Evolutionary conservation across 495 filamentous ascomycete genomes (phyloP), one percentile per base, ranked within the genome.

Genomic region (Penicillium malachiteum): DNA sequence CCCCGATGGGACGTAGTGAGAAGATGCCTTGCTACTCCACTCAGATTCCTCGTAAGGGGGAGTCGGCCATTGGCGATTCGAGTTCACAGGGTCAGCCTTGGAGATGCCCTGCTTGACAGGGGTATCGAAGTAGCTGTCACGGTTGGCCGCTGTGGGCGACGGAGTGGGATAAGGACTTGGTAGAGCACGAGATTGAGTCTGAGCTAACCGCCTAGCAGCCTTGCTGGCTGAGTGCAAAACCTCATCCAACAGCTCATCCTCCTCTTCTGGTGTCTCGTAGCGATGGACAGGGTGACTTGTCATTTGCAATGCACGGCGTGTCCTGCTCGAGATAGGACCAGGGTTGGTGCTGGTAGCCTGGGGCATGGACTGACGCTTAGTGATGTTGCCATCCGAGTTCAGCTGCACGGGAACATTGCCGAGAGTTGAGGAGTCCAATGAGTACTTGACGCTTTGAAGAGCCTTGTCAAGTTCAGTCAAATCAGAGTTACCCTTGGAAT

Each of bases 241-340:
- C 71, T 97, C 94, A 63, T 96, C 91, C 10, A 96, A 77, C 11
- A 98, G 82, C 70, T 99, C 94, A 57, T 97, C 94, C 63, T 97
- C 91, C 70, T 99, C 94, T 65, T 96, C 91, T 1, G 95, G 90
- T 4, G 91, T 95, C 71, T 97, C 95, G 65, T 97, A 96, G 47
- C 82, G 82, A 62, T 93, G 88, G 46, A 78, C 77, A 12, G 85
- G 86, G 55, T 91, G 84, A 21, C 84, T 85, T 32, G 90, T 86
- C 55, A 85, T 79, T 55, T 91, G 88, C 63, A 93, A 77, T 21
- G 90, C 87, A 58, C 92, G 82, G 55, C 94, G 81, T 9, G 92
- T 96, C 55, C 93, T 80, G 68, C 88, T 92, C 3, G 91, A 92
- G 52, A 91, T 82, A 5, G 91, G 89, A 1, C 81, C 83, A 41